Evolutionary conservation across 2,329 filamentous ascomycete genomes (phyloP), one percentile per base, ranked within the genome.

Genomic region (Alternaria angustiovoidea): DNA sequence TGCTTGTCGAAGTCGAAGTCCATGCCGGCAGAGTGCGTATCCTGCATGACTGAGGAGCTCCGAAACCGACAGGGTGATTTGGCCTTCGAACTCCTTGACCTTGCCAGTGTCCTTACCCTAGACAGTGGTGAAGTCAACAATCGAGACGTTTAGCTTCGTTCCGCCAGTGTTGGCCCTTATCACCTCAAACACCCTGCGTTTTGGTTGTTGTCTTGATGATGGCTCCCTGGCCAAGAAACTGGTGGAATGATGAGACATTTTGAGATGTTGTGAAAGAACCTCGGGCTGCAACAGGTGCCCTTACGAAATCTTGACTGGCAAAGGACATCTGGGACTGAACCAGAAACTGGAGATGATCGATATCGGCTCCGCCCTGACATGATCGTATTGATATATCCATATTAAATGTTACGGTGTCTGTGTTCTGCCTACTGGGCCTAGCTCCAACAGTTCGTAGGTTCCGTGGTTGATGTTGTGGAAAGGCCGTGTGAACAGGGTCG

Each of bases 31-130:
- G 24, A 26, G 24, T 7, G 24, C 24, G 24, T 26, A 26, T 30
- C 28, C 3, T 30, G 28, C 28, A 30, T 5, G 9, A 5, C 28
- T 11, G 28, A 12, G 4, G 28, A 30, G 28, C 11, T 30, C 28
- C 28, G 11, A 30, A 30, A 30, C 28, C 1, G 56, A 43, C 5
- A 74, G 30, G 30, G 62, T 65, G 62, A 79, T 62, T 63, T 78
- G 75, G 26, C 75, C 76, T 48, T 79, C 77, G 36, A 66, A 75
- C 36, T 68, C 66, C 41, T 68, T 68, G 53, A 72, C 48, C 9
- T 57, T 41, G 5, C 56, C 51, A 1, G 66, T 68, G 24, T 74
- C 69, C 53, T 75, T 69, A 59, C 62, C 65, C 71, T 75, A 53
- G 66, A 69, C 16, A 63, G 43, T 42, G 2, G 70, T 63, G 34